Evolutionary conservation across 169 alveolate genomes (phyloP), one percentile per base, ranked within the genome.

Genomic region (Theileria orientalis): DNA sequence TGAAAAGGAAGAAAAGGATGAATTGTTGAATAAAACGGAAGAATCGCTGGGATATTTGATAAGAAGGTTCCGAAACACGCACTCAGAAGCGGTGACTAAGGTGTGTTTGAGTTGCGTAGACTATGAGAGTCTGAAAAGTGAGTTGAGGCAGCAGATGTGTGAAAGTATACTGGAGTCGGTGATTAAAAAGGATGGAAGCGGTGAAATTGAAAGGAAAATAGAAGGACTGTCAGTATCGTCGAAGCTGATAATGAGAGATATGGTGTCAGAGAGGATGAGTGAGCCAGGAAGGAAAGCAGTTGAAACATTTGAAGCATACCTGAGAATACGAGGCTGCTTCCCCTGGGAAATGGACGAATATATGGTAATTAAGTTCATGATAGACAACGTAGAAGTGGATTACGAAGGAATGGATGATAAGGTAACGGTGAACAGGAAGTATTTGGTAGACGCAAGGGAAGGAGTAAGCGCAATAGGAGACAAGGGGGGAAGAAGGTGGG

Each of bases 241-340:
- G 19, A 64, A 64, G 27, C 35, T 64, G 35, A 44, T 64, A 21
- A 23, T 64, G 8, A 64, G 74, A 49, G 74, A 64, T 64, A n/a
- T 46, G 2, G 74, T 64, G 23, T 19, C 74, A 7, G 27, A 49
- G 52, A 35, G 69, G 21, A 46, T 64, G 21, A 64, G 23, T 19
- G 61, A 42, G 35, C n/a, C 19, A 19, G 74, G 27, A 23, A 44
- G 7, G 49, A 32, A 64, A 19, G 21, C 73, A 11, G 21, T 64
- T 16, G 30, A 64, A 2, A 14, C 1, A 1, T 64, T 32, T 14
- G 27, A 37, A 1, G 7, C 68, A 29, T 64, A 54, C 7, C 35
- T 64, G 23, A 37, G n/a, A 30, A 63, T 63, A 29, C 13, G 40
- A 16, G 72, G 21, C 21, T 25, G 14, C 27, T 14, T 63, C n/a